Base-by-base conservation (phyloP, 208 protist genomes). In the Leishmania turanica region DNA sequence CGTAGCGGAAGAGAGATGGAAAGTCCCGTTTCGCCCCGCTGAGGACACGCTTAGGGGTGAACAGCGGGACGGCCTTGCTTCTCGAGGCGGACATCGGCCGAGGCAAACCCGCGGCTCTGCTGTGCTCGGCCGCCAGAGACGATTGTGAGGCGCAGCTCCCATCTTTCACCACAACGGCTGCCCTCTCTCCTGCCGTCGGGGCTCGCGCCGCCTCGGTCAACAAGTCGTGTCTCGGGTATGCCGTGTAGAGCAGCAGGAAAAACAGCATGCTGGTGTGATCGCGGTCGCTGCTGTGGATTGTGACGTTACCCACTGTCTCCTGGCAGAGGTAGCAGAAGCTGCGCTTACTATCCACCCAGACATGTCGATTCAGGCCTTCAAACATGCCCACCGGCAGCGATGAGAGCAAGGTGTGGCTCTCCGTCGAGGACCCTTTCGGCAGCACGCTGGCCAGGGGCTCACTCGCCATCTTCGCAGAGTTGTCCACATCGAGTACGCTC, bases 261-360 rank as follows among this genome's bases (percentile, higher is more conserved):
- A 93, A 95, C 75, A 95, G 92, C 78, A 95, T 62, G 68, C 89
- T 94, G 27, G 87, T 95, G 88, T 97, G 94, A 74, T 97, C 94
- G 21, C 94, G 84, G 74, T 96, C 92, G 53, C 92, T 88, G 71
- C 92, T 79, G 81, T 97, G 94, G 17, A 90, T 71, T 21, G 88
- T 87, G 37, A 81, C 71, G 42, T 90, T 92, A 37, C 79, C 87
- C 19, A 97, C 62, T 5, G 94, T 91, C 82, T 97, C 92, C 78
- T 96, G 91, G 68, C 94, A 97, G 17, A 97, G 80, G 85, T 96
- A 89, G 72, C 94, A 97, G 85, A 88, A 96, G 24, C 91, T 89
- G 0, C 73, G 82, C 70, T 87, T 83, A 0, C 90, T 47, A 75
- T 96, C 92, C 37, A 96, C 62, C 93, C 94, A 97, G 3, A 85